Base-by-base conservation (phyloP, 306 rosid genomes). In the Erythrophleum fordii region DNA sequence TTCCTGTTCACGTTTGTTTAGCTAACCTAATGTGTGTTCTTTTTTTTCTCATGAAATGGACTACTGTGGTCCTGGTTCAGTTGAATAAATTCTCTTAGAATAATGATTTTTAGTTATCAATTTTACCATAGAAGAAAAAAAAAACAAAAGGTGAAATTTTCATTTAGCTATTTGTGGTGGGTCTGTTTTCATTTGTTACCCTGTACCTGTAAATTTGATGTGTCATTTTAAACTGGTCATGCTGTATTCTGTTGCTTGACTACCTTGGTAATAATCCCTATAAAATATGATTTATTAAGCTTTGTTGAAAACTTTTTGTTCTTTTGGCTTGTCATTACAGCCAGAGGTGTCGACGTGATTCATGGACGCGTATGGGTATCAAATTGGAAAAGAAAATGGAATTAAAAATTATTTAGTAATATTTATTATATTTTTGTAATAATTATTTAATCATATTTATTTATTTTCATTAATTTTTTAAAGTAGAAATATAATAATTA, bases 61-160 rank as follows among this genome's bases (percentile, higher is more conserved):
- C n/a, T n/a, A n/a, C n/a, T n/a, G n/a, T n/a, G n/a, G n/a, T n/a
- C n/a, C n/a, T n/a, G n/a, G 69, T 75, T 70, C 64, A 20, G 56
- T 76, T 65, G 60, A 80, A 70, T 84, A 66, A 77, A 2, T 9
- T 71, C 42, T 41, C n/a, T 22, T 52, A 31, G 18, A 28, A 84
- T 45, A 23, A 42, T 59, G 58, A 31, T 51, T 1, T 0, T 26
- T 53, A 1, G 59, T 70, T 55, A 53, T 55, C 13, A 3, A 23
- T 52, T 65, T 12, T 52, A 8, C 18, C 29, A 3, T 7, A 35
- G 23, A 28, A 31, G 35, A 16, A 6, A 16, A 64, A 60, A 28
- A 13, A 13, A 23, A 42, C 22, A 31, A 17, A 35, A 48, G 37
- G 39, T 14, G 25, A 5, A 23, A 12, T 1, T 59, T 17, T 4